Base-by-base conservation (phyloP, 306 rosid genomes). In the Comarum palustre region DNA sequence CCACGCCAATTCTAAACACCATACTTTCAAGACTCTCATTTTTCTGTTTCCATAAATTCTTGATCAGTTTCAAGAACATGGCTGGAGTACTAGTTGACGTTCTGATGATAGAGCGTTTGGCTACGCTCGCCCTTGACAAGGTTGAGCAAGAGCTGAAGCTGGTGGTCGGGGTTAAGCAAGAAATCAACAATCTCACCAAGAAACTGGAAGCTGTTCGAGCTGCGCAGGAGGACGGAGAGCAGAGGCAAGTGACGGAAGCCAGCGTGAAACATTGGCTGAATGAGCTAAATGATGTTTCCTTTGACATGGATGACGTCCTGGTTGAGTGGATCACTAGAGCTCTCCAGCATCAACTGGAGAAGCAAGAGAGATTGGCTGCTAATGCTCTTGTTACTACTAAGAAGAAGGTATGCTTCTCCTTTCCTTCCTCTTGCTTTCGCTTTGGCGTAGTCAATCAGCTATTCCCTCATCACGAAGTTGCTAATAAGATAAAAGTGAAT, bases 211-310 rank as follows among this genome's bases (percentile, higher is more conserved):
- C 34, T 3, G 3, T 31, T 31, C 1, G n/a, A 20, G 69, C 22
- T 19, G 70, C 47, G 46, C 70, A 47, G 1, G 31, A 12, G 41
- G 78, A 75, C 0, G 78, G 66, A 4, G 73, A 75, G 66, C 48
- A 38, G 39, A 20, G 55, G 14, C 78, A 50, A 29, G 72, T 75
- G 8, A 36, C 12, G 5, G 72, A 75, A 15, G 66, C n/a, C 38
- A 20, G 5, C 2, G 69, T 59, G n/a, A 58, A 17, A 32, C 1
- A 0, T 20, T 45, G 77, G 77, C 43, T 61, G 1, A 3, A 6
- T 0, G 8, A 19, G 0, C 69, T 73, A 22, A n/a, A 13, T 16
- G 48, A 43, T 0, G 58, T 73, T 8, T 73, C 60, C 14, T 61
- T 1, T 11, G 25, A 59, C 0, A 47, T 73, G n/a, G 58, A 59